These are phyloP conservation scores for Parietichytrium sp. DNA, from an alignment of 108 stramenopile species.

Conservation along the genomic window DNA sequence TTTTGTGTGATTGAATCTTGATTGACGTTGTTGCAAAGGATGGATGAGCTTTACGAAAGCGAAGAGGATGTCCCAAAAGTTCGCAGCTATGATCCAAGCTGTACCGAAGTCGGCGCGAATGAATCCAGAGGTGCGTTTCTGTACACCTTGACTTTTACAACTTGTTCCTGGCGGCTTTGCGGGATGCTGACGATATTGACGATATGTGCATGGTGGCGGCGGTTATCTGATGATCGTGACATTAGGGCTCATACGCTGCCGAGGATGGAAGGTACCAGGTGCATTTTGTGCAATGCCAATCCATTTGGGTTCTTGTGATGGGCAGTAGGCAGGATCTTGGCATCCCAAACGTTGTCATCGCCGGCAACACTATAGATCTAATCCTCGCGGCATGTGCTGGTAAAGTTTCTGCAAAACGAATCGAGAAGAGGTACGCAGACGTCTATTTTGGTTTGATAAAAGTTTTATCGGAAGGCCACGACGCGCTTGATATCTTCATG, in stretches of 20 bases:
- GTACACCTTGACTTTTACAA: neutral
- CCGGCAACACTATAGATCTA: neutral
- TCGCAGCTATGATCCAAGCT: neutral
- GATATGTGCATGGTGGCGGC: too few species aligned
- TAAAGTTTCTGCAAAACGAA: neutral
- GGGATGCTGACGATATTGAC: neutral
- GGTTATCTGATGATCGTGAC: neutral
- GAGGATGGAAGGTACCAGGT: neutral
- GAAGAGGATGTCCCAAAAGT: neutral
- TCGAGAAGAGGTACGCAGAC: neutral
- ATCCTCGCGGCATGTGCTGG: neutral
- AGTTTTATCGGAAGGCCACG: neutral
- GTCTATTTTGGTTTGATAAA: neutral
- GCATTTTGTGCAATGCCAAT: conserved; percentile 3
- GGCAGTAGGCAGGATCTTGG: neutral
- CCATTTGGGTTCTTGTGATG: neutral
- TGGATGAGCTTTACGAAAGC: neutral
- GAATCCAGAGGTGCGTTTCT: neutral
- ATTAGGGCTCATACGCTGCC: neutral
- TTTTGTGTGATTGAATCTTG: neutral
- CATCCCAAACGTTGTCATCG: neutral
- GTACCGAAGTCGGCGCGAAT: neutral
- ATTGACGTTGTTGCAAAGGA: neutral
- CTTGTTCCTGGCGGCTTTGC: neutral
- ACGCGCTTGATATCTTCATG: conserved; percentile 21